Percentiles rank a stretch among this genome's conserved stretches.
phyloP scores from a whole-genome alignment of 148 eudicot genomes.

The Spergularia marina region DNA sequence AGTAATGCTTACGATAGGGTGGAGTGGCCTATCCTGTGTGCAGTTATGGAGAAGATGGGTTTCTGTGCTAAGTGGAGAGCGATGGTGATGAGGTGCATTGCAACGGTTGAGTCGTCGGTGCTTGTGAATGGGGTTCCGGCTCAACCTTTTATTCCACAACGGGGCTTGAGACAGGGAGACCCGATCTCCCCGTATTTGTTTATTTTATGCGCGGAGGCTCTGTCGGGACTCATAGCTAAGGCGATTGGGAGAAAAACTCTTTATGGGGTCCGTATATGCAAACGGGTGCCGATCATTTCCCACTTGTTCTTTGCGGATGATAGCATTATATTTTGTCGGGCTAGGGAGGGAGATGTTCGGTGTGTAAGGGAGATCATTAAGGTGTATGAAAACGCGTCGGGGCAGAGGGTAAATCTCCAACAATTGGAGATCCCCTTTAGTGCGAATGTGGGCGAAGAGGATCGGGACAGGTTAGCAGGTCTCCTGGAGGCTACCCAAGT shows the following conservation, averaged over 20 bases:
- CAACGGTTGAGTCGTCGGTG: neutral
- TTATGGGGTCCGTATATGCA: neutral
- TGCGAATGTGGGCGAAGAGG: neutral
- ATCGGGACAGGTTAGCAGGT: no score
- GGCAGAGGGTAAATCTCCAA: neutral
- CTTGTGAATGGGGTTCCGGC: neutral
- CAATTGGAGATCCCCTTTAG: neutral
- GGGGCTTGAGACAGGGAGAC: constrained; percentile 1
- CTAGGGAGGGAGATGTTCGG: neutral
- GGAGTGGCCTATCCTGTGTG: neutral
- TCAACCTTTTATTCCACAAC: accelerated
- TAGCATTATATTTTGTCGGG: neutral
- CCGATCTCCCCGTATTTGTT: constrained; percentile 5
- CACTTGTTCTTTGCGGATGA: constrained; percentile 7
- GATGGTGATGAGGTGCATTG: neutral
- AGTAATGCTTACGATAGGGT: neutral
- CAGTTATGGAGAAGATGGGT: neutral
- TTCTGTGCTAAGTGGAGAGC: no score
- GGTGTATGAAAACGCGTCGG: neutral
- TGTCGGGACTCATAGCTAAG: neutral
- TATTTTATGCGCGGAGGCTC: neutral
- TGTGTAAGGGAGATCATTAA: neutral
- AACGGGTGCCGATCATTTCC: neutral
- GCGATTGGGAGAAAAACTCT: neutral
- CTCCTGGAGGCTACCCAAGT: neutral